Percentiles rank a stretch among this genome's conserved stretches.
These are phyloP conservation scores for Entelexis sorbosivorans DNA, from an alignment of 1,139 yeast species.

Conservation along the genomic window DNA sequence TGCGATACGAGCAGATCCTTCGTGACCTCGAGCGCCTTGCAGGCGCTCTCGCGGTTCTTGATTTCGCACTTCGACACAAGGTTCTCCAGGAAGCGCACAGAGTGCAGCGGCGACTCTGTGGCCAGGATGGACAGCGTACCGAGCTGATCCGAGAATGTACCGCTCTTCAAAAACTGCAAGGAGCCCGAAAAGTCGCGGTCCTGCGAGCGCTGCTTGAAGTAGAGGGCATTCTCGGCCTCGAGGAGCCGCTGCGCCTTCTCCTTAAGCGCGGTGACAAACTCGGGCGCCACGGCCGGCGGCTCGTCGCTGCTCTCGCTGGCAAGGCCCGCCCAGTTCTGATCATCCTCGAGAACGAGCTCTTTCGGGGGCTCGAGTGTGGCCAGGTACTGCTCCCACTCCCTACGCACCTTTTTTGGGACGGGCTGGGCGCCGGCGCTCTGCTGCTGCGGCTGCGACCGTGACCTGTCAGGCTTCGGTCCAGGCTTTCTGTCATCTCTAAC, in stretches of 20 bases:
- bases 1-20: constrained; percentile 74
- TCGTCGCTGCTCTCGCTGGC: not conserved
- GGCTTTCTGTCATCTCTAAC: not conserved
- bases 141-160: constrained; percentile 92
- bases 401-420: constrained; percentile 11
- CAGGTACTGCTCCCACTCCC: constrained; percentile 16
- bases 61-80: constrained; percentile 70
- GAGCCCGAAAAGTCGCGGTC: constrained; percentile 57
- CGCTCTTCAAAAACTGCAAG: constrained; percentile 74
- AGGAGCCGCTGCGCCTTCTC: constrained; percentile 58
- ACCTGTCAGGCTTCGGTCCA: not conserved
- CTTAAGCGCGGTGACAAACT: constrained; percentile 45
- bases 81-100: constrained; percentile 71
- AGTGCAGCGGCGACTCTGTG: constrained; percentile 92
- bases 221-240: constrained; percentile 60
- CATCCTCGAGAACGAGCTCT: constrained; percentile 4
- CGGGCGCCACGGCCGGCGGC: constrained; percentile 32
- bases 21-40: constrained; percentile 80
- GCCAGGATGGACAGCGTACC: constrained; percentile 84
- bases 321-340: constrained; percentile 13
- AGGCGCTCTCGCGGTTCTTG: constrained; percentile 86
- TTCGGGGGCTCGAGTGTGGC: constrained; percentile 7
- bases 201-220: constrained; percentile 36
- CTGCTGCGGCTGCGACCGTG: not conserved
- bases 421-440: not conserved